Evolutionary conservation across 1,284 basidiomycete genomes (phyloP).

Genomic region (Albatrellus sp.): DNA sequence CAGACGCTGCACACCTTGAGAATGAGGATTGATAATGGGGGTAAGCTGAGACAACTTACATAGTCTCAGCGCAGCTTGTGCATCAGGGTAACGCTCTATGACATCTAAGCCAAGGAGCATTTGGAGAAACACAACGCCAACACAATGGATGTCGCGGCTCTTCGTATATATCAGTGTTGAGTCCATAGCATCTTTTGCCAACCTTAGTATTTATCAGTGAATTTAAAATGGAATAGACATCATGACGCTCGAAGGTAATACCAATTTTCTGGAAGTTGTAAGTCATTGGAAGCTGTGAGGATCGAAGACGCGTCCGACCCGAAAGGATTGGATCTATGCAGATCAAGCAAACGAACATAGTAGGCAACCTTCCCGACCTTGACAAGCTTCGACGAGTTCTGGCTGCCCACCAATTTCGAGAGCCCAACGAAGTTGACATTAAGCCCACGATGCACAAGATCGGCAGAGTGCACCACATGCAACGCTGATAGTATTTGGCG

Average conservation of each 20-base stretch:
- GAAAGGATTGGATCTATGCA: conserved; percentile 66
- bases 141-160: conserved; percentile 61
- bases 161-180: conserved; percentile 59
- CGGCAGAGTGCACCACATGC: conserved; percentile 46
- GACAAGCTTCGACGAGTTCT: conserved; percentile 35
- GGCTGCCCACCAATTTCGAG: conserved; percentile 31
- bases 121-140: conserved; percentile 61
- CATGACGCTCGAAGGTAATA: conserved; percentile 14
- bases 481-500: conserved; percentile 56
- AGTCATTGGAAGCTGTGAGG: conserved; percentile 23
- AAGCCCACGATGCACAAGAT: conserved; percentile 54
- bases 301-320: conserved; percentile 24
- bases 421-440: conserved; percentile 46
- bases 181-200: conserved; percentile 57
- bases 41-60: conserved; percentile 2
- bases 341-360: conserved; percentile 50
- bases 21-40: neutral
- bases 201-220: conserved; percentile 25
- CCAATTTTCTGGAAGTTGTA: conserved; percentile 48
- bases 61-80: conserved; percentile 17
- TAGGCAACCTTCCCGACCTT: conserved; percentile 57
- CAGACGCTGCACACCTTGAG: conserved; percentile 27
- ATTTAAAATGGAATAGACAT: neutral
- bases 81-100: conserved; percentile 28
- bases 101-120: conserved; percentile 67